A percentile compares a stretch with the other conserved stretches of the same genome.
These are phyloP conservation scores for Colletotrichum agaves DNA, from an alignment of 2,329 filamentous ascomycete species.

Conservation along the genomic window DNA sequence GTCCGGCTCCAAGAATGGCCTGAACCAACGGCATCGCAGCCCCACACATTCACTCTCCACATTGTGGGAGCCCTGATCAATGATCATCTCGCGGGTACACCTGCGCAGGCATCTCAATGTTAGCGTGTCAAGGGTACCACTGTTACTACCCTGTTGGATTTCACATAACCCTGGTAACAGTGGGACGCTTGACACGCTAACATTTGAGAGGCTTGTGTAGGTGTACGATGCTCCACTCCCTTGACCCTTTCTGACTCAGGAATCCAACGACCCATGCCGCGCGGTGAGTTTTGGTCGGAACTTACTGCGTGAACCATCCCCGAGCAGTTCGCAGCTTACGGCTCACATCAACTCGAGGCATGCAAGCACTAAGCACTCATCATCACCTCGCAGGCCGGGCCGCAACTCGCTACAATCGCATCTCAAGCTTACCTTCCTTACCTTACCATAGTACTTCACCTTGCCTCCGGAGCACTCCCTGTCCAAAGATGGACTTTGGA, in stretches of 20 bases:
- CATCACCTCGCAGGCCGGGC: background rate
- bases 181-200: too few relatives aligned
- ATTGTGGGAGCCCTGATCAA: conserved; percentile 17
- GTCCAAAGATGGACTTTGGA: background rate
- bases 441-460: too few relatives aligned
- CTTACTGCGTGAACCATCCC: background rate
- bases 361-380: too few relatives aligned
- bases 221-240: conserved; percentile 19
- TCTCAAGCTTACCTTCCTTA: background rate
- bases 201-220: too few relatives aligned
- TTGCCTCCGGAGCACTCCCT: background rate
- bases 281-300: background rate
- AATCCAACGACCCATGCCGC: conserved; percentile 2
- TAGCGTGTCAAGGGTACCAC: too few relatives aligned
- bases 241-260: conserved; percentile 15
- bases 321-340: background rate
- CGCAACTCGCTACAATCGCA: too few relatives aligned
- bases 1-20: background rate
- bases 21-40: background rate
- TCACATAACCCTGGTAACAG: too few relatives aligned
- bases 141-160: too few relatives aligned
- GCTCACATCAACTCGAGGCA: background rate
- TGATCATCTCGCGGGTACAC: conserved; percentile 28
- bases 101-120: too few relatives aligned
- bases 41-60: conserved; percentile 19